Base-by-base conservation (phyloP, 108 stramenopile species). In the Conticribra guillardii region DNA sequence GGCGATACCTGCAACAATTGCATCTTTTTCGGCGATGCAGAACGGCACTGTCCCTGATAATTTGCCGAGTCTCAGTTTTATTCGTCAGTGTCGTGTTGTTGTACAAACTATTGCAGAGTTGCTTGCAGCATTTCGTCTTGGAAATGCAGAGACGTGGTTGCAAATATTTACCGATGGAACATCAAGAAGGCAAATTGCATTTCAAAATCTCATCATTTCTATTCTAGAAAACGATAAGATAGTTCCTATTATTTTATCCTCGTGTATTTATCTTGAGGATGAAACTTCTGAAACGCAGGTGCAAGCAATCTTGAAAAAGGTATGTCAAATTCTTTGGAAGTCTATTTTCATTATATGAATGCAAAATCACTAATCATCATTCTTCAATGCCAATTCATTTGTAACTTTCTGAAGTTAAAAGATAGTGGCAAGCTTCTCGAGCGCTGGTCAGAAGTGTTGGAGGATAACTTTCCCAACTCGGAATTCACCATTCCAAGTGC, bases 201-300 rank as follows among this genome's bases (percentile, higher is more conserved):
- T 59, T 18, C 41, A 3, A 34, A 34, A n/a, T 7, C 32, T 41
- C n/a, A 41, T n/a, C 45, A 62, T 27, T 24, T 9, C 24, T 18
- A n/a, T n/a, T n/a, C n/a, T n/a, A n/a, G n/a, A n/a, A n/a, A n/a
- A n/a, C n/a, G n/a, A 62, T 37, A 34, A 7, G 4, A 21, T 47
- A 23, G 61, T 47, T 48, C 61, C 61, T 15, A 46, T 62, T 11
- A 27, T 67, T 54, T 32, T 69, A 15, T 69, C 41, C 4, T 72
- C 71, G 2, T 72, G 62, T 24, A 72, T 72, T 31, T 64, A 52
- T 29, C 27, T 34, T 14, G 71, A 72, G 8, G 71, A 72, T 37
- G 62, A 71, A 33, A 52, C 19, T 19, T 14, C 69, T 0, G 58
- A 59, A 16, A 69, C 52, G 16, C 60, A 61, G 21, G 60, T 30